phyloP scores from a whole-genome alignment of 2,329 filamentous ascomycete species.

The Lachnellula arida region DNA sequence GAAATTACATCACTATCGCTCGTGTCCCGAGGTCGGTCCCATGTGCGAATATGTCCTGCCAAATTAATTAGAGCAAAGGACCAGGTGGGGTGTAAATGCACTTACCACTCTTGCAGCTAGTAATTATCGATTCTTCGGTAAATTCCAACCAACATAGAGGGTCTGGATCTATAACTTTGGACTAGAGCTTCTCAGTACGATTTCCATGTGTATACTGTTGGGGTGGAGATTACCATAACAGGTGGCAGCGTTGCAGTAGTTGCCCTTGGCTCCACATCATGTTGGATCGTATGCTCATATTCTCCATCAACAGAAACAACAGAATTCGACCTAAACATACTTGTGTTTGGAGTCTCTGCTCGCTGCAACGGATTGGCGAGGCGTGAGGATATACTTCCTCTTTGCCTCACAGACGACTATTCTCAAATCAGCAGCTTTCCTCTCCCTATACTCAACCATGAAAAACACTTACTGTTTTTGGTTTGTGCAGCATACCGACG shows the following conservation, averaged over 20 bases:
- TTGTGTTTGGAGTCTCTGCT: slow-evolving; percentile 59
- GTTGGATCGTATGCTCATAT: slow-evolving; percentile 59
- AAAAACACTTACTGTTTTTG: slow-evolving; percentile 64
- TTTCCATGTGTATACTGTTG: slow-evolving; percentile 8
- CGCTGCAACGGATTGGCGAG: slow-evolving; percentile 46
- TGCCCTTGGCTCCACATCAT: slow-evolving; percentile 79
- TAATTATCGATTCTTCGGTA: slow-evolving; percentile 87
- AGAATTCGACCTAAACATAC: slow-evolving; percentile 67
- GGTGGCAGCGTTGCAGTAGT: slow-evolving; percentile 83
- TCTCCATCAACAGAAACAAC: slow-evolving; percentile 51
- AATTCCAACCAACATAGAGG: slow-evolving; percentile 90
- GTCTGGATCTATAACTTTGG: slow-evolving; percentile 79
- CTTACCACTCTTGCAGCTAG: slow-evolving; percentile 84
- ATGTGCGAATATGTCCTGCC: slow-evolving; percentile 26
- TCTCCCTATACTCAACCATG: slow-evolving; percentile 2
- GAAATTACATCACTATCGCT: slow-evolving; percentile 10
- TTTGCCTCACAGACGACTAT: slow-evolving; percentile 52
- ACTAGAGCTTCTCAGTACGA: slow-evolving; percentile 42
- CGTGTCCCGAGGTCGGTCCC: slow-evolving; percentile 23
- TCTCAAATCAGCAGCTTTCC: slow-evolving; percentile 20
- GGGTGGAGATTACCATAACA: slow-evolving; percentile 60
- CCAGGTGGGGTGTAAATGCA: slow-evolving; percentile 15
- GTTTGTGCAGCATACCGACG: slow-evolving; percentile 90
- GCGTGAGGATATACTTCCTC: slow-evolving; percentile 46
- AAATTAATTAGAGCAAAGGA: background rate